Evolutionary conservation across 202 grass and related monocot genomes (phyloP).

Genomic region (Zoysia matrella): DNA sequence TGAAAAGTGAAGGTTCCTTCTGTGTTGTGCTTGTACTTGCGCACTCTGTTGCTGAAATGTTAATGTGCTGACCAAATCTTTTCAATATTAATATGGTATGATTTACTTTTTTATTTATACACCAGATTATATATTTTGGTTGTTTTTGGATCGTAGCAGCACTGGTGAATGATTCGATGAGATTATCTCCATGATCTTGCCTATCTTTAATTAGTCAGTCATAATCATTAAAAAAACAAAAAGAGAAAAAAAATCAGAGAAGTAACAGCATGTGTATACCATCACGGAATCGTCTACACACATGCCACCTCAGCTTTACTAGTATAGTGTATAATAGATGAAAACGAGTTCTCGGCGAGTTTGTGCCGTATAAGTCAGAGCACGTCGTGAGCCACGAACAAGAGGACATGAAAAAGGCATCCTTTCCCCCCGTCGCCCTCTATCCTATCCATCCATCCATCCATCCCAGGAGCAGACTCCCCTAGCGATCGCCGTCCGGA

Average conservation of each 20-base stretch:
- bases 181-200: too few species aligned
- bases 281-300: conserved; percentile 26
- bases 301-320: conserved; percentile 5
- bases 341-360: conserved; percentile 32
- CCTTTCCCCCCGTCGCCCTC: conserved; percentile 10
- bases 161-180: too few species aligned
- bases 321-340: background rate
- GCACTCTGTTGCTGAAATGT: background rate
- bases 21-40: conserved; percentile 7
- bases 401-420: conserved; percentile 1
- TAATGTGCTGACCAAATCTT: conserved; percentile 8
- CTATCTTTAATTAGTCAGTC: too few species aligned
- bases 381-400: conserved; percentile 33
- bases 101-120: background rate
- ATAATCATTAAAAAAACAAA: too few species aligned
- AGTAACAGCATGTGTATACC: too few species aligned
- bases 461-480: too few species aligned
- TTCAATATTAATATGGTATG: background rate
- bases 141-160: background rate
- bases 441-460: conserved; percentile 14
- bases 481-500: conserved; percentile 18
- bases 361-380: conserved; percentile 45
- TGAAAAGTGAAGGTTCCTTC: conserved; percentile 34
- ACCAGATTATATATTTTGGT: background rate
- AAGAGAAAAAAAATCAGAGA: too few species aligned